Conservation (phyloP, 331 rosid species). For the Arachis monticola region DNA sequence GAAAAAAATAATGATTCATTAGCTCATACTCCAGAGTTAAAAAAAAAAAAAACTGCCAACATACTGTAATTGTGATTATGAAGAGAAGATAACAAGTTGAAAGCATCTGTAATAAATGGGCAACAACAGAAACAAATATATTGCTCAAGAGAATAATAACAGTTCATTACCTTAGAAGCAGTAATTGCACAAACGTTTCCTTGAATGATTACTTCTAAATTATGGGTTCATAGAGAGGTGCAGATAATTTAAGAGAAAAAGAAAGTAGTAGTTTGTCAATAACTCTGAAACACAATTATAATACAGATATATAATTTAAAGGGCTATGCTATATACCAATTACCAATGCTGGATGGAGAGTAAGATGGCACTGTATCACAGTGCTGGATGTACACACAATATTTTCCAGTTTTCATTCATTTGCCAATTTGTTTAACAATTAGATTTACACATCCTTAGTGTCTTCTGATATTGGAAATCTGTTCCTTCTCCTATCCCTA, state of each 20-base stretch:
- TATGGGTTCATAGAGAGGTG: neutral
- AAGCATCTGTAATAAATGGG: neutral
- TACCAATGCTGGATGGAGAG: too few species aligned
- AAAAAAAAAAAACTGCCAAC: neutral
- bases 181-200: constrained; percentile 5
- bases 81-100: constrained; percentile 11
- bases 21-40: neutral
- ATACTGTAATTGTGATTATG: neutral
- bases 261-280: neutral
- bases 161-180: neutral
- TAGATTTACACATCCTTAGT: constrained; percentile 1
- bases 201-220: constrained; percentile 7
- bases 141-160: constrained; percentile 2
- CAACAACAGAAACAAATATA: neutral
- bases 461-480: constrained; percentile 26
- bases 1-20: neutral
- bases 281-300: neutral
- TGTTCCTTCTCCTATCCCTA: constrained; percentile 71
- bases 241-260: neutral
- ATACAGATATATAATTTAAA: neutral
- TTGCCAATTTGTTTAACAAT: neutral
- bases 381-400: too few species aligned
- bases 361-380: too few species aligned
- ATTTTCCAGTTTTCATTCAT: too few species aligned
- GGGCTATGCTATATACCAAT: neutral